These are phyloP conservation scores for Cyclotella atomus DNA, from an alignment of 108 stramenopile species.

Conservation along the genomic window DNA sequence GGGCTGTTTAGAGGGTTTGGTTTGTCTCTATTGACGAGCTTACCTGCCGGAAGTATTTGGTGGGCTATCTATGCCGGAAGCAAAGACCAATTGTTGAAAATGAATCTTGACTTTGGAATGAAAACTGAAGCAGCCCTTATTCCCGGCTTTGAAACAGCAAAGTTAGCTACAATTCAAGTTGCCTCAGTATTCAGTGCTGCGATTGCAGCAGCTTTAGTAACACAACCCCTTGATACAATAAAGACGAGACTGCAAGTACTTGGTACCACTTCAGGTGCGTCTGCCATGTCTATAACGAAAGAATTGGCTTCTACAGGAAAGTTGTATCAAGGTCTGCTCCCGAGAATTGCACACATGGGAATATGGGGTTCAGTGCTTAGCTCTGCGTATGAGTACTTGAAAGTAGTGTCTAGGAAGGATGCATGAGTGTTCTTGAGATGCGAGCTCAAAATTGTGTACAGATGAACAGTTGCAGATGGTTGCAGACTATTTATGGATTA, in stretches of 20 bases:
- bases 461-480: too few relatives aligned
- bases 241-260: conserved; percentile 57
- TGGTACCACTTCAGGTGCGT: not conserved
- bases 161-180: conserved; percentile 44
- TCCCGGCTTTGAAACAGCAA: conserved; percentile 21
- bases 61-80: conserved; percentile 58
- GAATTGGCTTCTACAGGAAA: conserved; percentile 40
- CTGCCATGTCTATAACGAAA: conserved; percentile 37
- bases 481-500: too few relatives aligned
- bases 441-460: not conserved
- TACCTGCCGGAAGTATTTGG: conserved; percentile 61
- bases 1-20: conserved; percentile 61
- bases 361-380: conserved; percentile 54
- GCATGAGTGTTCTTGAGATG: not conserved
- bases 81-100: conserved; percentile 44
- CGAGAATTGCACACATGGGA: conserved; percentile 56
- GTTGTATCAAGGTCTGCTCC: conserved; percentile 47
- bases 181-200: conserved; percentile 55
- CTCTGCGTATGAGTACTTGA: conserved; percentile 50
- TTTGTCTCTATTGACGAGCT: conserved; percentile 49
- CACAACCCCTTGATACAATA: conserved; percentile 58
- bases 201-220: conserved; percentile 36
- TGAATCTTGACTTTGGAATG: conserved; percentile 1
- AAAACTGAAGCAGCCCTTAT: conserved; percentile 1
- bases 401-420: conserved; percentile 52